Evolutionary conservation across 108 stramenopile species (phyloP).

Genomic region (Nitzschia sp.): DNA sequence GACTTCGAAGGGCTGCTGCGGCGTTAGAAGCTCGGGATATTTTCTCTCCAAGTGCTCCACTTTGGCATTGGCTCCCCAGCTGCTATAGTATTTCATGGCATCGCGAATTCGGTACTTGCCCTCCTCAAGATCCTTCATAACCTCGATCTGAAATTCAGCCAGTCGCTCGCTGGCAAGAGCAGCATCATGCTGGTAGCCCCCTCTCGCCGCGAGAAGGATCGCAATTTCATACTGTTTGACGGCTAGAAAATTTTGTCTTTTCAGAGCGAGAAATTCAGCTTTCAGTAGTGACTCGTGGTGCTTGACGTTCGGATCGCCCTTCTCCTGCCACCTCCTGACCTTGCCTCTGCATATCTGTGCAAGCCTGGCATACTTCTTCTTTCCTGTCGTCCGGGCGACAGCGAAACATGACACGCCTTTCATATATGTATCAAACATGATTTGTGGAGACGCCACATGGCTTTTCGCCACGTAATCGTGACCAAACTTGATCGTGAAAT

Average conservation of each 20-base stretch:
- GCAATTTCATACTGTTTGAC: background rate
- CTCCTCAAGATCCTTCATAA: slow-evolving; percentile 4
- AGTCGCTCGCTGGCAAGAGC: slow-evolving; percentile 8
- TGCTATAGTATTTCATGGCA: background rate
- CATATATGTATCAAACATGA: slow-evolving; percentile 5
- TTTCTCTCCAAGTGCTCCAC: slow-evolving; percentile 5
- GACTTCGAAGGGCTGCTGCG: no score
- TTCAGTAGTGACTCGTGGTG: background rate
- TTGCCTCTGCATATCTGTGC: background rate
- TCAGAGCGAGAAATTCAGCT: background rate
- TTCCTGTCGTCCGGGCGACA: slow-evolving; percentile 5
- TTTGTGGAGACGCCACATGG: background rate
- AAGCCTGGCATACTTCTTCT: slow-evolving; percentile 10
- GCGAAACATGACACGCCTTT: slow-evolving; percentile 24
- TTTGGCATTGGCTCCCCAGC: slow-evolving; percentile 22
- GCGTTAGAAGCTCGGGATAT: no score
- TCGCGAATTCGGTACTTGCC: background rate
- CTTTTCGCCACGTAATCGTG: slow-evolving; percentile 1
- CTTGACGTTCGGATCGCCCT: slow-evolving; percentile 13
- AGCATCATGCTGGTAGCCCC: background rate
- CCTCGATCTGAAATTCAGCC: background rate
- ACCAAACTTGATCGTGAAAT: background rate
- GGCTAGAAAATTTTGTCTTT: background rate
- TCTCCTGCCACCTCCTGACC: background rate
- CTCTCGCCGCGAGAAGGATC: background rate